These are phyloP conservation scores for Colletotrichum godetiae DNA, from an alignment of 2,329 filamentous ascomycete species.

Conservation along the genomic window DNA sequence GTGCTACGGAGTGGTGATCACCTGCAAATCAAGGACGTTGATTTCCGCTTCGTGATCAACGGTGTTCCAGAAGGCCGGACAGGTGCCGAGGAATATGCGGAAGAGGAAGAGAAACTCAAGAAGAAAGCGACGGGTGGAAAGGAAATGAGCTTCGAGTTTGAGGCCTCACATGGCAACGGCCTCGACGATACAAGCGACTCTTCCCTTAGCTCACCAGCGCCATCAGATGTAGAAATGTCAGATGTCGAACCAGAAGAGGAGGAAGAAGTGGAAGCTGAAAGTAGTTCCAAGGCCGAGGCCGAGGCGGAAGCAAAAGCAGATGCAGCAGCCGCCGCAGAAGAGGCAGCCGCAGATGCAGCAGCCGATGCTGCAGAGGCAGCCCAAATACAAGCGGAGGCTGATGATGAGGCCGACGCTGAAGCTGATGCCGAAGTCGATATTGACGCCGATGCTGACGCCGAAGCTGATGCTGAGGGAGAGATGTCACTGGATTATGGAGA, in stretches of 20 bases:
- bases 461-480: constrained; percentile 42
- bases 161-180: constrained; percentile 68
- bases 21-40: constrained; percentile 79
- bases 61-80: constrained; percentile 68
- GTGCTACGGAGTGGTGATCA: constrained; percentile 71
- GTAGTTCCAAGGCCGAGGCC: not conserved
- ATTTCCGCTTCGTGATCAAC: constrained; percentile 76
- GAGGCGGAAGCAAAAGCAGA: constrained; percentile 43
- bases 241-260: constrained; percentile 43
- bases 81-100: constrained; percentile 66
- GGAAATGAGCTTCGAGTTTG: constrained; percentile 81
- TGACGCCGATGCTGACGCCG: constrained; percentile 42
- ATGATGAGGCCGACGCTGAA: constrained; percentile 42
- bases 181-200: constrained; percentile 66
- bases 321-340: constrained; percentile 40
- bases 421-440: constrained; percentile 44
- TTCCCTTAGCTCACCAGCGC: constrained; percentile 55
- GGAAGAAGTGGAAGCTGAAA: constrained; percentile 42
- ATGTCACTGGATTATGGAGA: constrained; percentile 39
- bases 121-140: constrained; percentile 68
- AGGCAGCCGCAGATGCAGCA: constrained; percentile 33
- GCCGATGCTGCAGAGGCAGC: constrained; percentile 35
- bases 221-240: constrained; percentile 47
- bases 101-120: constrained; percentile 61
- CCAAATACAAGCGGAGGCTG: constrained; percentile 37